phyloP scores from a whole-genome alignment of 2,329 filamentous ascomycete genomes.

The Aspergillus texensis region DNA sequence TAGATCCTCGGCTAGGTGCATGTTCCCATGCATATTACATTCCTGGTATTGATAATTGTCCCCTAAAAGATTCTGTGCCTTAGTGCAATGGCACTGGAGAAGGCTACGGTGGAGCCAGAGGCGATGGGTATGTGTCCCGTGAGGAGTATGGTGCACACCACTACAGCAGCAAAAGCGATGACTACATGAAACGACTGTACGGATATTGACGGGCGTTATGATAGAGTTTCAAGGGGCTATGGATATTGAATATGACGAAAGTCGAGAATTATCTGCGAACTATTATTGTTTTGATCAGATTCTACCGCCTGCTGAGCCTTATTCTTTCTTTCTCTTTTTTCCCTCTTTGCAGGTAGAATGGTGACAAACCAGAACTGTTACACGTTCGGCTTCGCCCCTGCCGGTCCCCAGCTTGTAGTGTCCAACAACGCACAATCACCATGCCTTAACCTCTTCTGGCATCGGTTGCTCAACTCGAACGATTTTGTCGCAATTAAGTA shows the following conservation, averaged over 20 bases:
- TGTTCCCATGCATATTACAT: conserved; percentile 4
- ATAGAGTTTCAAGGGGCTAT: conserved; percentile 21
- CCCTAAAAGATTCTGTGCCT: conserved; percentile 21
- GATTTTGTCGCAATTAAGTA: conserved; percentile 68
- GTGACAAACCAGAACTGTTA: background rate
- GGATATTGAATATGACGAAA: conserved; percentile 24
- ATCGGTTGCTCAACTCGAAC: conserved; percentile 57
- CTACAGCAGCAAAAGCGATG: conserved; percentile 21
- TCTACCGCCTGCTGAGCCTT: background rate
- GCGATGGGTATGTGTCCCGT: conserved; percentile 10
- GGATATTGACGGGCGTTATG: conserved; percentile 24
- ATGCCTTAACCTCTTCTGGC: conserved; percentile 52
- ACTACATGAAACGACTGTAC: conserved; percentile 26
- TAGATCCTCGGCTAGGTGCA: background rate
- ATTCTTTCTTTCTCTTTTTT: background rate
- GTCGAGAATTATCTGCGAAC: conserved; percentile 13
- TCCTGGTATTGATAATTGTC: conserved; percentile 13
- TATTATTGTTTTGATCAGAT: background rate
- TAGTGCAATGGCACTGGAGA: conserved; percentile 23
- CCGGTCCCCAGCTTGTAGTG: background rate
- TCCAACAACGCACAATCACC: conserved; percentile 33
- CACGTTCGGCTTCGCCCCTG: background rate
- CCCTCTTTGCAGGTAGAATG: background rate
- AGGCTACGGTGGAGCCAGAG: conserved; percentile 19
- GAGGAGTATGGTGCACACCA: conserved; percentile 21